phyloP scores from a whole-genome alignment of 805 yeast genomes.

The Nakazawaea holstii region DNA sequence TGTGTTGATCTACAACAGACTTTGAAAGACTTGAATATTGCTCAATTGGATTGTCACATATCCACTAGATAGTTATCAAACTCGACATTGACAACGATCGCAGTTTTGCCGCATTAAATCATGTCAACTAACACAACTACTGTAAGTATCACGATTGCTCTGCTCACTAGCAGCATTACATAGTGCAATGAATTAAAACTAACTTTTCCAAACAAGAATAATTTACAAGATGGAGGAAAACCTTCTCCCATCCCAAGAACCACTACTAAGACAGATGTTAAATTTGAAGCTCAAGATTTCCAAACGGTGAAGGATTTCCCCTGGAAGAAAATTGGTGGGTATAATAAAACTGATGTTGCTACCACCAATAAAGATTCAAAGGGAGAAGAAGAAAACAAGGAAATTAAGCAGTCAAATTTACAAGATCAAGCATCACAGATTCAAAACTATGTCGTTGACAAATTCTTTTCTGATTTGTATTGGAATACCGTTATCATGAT shows the following conservation, averaged over 20 bases:
- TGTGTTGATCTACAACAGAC: no score
- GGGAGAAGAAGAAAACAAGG: no score
- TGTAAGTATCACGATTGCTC: no score
- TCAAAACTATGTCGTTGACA: conserved; percentile 60
- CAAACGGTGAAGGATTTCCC: conserved; percentile 20
- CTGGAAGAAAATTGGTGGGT: conserved; percentile 29
- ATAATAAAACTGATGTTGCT: conserved; percentile 12
- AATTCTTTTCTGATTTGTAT: conserved; percentile 66
- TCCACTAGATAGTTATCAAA: no score
- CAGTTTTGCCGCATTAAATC: no score
- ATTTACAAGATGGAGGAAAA: neutral
- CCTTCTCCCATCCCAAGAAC: neutral
- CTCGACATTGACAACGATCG: no score
- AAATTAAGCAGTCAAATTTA: neutral
- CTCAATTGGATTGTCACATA: no score
- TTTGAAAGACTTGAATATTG: no score
- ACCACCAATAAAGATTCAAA: neutral
- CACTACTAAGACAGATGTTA: conserved; percentile 5
- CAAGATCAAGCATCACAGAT: conserved; percentile 29
- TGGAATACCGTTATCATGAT: conserved; percentile 60
- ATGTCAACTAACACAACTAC: no score
- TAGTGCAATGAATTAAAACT: no score
- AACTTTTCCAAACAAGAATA: neutral
- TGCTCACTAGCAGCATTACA: no score
- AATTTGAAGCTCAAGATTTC: conserved; percentile 4